Evolutionary conservation across 805 yeast species (phyloP).

Genomic region (Suhomyces emberorum): DNA sequence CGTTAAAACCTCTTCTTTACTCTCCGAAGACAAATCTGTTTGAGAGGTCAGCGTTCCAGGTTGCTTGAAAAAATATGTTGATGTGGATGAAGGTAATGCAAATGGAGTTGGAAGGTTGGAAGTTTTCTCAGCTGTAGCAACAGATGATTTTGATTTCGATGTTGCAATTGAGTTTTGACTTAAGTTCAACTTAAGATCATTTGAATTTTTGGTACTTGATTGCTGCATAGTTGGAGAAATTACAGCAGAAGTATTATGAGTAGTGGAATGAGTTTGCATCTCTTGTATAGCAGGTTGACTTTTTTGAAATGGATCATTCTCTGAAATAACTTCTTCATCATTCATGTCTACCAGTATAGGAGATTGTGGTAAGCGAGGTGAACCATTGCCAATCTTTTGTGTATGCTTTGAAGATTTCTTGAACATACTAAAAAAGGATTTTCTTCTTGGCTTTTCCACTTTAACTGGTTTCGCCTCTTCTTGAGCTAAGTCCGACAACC

Average conservation of each 20-base stretch:
- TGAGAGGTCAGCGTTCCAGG: constrained; percentile 11
- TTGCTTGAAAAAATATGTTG: constrained; percentile 38
- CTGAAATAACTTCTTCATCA: not conserved
- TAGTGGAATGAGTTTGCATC: too few relatives aligned
- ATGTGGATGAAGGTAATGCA: constrained; percentile 45
- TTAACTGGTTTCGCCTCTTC: constrained; percentile 4
- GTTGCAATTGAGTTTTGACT: too few relatives aligned
- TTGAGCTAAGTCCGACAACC: constrained; percentile 10
- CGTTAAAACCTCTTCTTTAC: constrained; percentile 19
- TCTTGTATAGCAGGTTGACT: too few relatives aligned
- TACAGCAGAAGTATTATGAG: too few relatives aligned
- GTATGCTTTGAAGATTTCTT: constrained; percentile 21
- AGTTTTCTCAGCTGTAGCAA: constrained; percentile 9
- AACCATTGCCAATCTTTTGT: constrained; percentile 1
- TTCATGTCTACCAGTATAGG: constrained; percentile 8
- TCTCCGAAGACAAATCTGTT: not conserved
- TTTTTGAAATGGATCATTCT: too few relatives aligned
- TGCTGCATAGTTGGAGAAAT: too few relatives aligned
- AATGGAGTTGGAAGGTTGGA: constrained; percentile 35
- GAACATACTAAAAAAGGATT: constrained; percentile 35
- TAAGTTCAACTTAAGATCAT: not conserved
- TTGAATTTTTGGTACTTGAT: not conserved
- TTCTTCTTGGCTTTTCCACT: constrained; percentile 18
- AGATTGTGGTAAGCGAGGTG: constrained; percentile 14
- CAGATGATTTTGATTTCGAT: too few relatives aligned